A percentile compares a stretch with the other conserved stretches of the same genome.
Evolutionary conservation across 176 grass and related monocot genomes (phyloP).

Genomic region (Oryza glaberrima): DNA sequence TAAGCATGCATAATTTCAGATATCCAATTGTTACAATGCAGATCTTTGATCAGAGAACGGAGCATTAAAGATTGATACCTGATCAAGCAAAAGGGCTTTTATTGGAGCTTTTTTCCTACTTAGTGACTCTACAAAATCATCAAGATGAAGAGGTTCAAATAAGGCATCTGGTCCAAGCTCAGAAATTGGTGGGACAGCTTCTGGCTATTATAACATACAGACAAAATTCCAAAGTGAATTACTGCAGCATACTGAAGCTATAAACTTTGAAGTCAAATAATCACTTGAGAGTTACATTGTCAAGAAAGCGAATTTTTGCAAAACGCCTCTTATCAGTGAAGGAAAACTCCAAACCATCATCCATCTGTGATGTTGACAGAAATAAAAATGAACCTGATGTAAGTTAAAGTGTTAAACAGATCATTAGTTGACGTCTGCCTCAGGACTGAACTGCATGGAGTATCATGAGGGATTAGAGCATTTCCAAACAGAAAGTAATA

Average conservation of each 20-base stretch:
- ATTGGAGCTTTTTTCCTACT: constrained; percentile 59
- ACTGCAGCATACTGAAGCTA: background rate
- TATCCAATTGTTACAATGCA: background rate
- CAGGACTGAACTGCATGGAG: too few species aligned
- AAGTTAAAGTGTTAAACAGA: too few species aligned
- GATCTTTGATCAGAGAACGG: background rate
- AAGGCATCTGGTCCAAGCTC: constrained; percentile 82
- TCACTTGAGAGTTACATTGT: constrained; percentile 50
- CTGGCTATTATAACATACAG: constrained; percentile 51
- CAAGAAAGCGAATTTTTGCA: constrained; percentile 67
- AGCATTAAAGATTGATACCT: constrained; percentile 49
- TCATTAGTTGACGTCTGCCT: too few species aligned
- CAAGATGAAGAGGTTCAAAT: constrained; percentile 54
- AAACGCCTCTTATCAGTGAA: constrained; percentile 92
- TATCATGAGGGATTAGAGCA: too few species aligned
- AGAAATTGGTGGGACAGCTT: constrained; percentile 67
- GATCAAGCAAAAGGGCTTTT: constrained; percentile 77
- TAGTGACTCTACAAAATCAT: constrained; percentile 54
- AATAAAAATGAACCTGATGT: background rate
- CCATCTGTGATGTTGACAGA: constrained; percentile 50
- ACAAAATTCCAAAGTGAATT: background rate
- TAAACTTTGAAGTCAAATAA: background rate
- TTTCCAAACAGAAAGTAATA: too few species aligned
- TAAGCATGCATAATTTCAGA: background rate
- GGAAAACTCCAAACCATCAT: constrained; percentile 79